phyloP scores from a whole-genome alignment of 1,284 basidiomycete species.

The Ganoderma sinense region DNA sequence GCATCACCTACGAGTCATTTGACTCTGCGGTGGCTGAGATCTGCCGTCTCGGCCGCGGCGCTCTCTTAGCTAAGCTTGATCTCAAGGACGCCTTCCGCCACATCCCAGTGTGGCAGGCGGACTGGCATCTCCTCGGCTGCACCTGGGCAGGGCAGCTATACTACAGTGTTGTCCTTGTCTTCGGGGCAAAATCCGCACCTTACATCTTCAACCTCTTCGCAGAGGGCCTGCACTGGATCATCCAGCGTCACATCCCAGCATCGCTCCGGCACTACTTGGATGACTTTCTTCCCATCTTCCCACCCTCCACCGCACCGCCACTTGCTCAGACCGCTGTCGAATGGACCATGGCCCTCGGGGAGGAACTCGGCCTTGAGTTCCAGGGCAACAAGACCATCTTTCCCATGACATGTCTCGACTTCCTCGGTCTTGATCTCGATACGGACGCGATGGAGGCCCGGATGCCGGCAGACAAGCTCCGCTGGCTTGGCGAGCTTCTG shows the following conservation, averaged over 20 bases:
- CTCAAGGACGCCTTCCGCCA: conserved; percentile 46
- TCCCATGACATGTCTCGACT: conserved; percentile 6
- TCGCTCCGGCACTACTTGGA: conserved; percentile 14
- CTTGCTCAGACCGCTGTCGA: background rate
- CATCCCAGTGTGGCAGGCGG: conserved; percentile 41
- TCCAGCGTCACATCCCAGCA: conserved; percentile 24
- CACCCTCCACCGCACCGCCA: background rate
- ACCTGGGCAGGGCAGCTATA: conserved; percentile 41
- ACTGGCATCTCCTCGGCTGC: conserved; percentile 46
- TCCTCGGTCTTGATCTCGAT: conserved; percentile 16
- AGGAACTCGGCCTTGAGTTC: conserved; percentile 15
- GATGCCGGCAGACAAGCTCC: conserved; percentile 11
- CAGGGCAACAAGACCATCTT: conserved; percentile 4
- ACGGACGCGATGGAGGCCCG: conserved; percentile 16
- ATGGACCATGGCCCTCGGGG: conserved; percentile 12
- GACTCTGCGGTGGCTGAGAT: conserved; percentile 17
- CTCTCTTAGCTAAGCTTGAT: conserved; percentile 47
- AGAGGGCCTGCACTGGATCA: conserved; percentile 46
- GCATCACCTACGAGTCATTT: conserved; percentile 40
- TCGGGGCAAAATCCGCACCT: conserved; percentile 34
- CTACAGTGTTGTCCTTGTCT: conserved; percentile 40
- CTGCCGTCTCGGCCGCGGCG: conserved; percentile 36
- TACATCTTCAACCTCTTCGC: conserved; percentile 51
- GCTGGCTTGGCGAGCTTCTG: conserved; percentile 8
- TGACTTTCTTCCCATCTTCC: conserved; percentile 17